Base-by-base conservation (phyloP, 176 grass and related monocot species). In the Tillandsia leiboldiana region DNA sequence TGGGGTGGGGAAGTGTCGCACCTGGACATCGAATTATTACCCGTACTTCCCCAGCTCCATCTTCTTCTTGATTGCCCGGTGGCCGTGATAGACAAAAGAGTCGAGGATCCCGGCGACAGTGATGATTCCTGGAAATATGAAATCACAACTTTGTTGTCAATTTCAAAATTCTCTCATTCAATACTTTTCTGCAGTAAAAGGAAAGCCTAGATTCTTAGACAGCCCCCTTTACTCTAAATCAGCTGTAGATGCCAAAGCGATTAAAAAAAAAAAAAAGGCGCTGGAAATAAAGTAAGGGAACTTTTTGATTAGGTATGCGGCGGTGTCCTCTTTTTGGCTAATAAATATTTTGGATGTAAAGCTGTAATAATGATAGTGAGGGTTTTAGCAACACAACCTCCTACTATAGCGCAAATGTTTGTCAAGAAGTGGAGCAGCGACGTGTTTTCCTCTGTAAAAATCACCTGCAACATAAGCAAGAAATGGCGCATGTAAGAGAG, bases 341-440 rank as follows among this genome's bases (percentile, higher is more conserved):
- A 42, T 42, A 42, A 42, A 42, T 7, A 42, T 42, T 42, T 42
- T 42, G 33, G 33, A 42, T 42, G 33, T 42, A 42, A 42, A 42
- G 33, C 33, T 42, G 33, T 42, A 42, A 42, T 42, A 42, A 6
- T 42, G 33, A 42, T 7, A 42, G 33, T 42, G 8, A 42, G 33
- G 33, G 4, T 42, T 42, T 42, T 61, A 22, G 13, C n/a, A 75
- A 17, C 1, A 33, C 20, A 17, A 96, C 94, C 94, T 93, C 94
- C 94, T 42, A 99, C 78, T 51, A 99, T 99, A 18, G 94, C 94
- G 64, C 89, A 99, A 61, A 90, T 84, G 61, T 93, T 99, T 65
- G 94, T 99, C 75, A 99, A 73, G 72, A 99, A 89, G 77, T 99
- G 94, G 77, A 99, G 84, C 13, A 99, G 85, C 2, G 94, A 93